Evolutionary conservation across 257 asterid genomes (phyloP), one percentile per base, ranked within the genome.

Genomic region (Solanum chiquidenum): DNA sequence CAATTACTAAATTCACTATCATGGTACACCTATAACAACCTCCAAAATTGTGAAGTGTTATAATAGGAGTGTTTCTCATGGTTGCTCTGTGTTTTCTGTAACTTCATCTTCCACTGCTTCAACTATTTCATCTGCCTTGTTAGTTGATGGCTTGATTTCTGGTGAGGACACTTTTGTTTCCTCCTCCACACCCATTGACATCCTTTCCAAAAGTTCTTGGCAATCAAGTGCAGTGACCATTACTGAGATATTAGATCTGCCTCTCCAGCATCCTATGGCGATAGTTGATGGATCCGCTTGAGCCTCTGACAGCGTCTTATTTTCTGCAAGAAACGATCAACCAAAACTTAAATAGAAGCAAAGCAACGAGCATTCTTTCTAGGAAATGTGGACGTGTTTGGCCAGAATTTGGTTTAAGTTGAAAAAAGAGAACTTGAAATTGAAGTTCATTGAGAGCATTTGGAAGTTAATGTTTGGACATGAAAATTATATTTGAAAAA

Each of bases 251-350:
- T 88, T 95, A 44, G 93, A 91, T 88, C 91, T 92, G 31, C 99
- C 99, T 89, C 95, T 94, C 99, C 99, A 97, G 90, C 98, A 97
- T 66, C 98, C 98, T 20, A 97, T 93, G 8, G 99, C 98, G 55
- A 94, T 92, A 16, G 94, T 91, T 42, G 87, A 86, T 76, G 91
- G 92, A 93, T 92, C 94, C 14, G 83, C 90, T 90, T 91, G 91
- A 60, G 90, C 85, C 76, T 91, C 95, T 31, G 92, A 87, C 20
- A 87, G 49, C 33, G 10, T 90, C 72, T 46, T 40, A 69, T 90
- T 89, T 87, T 91, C 99, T 96, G 94, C 92, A 91, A 6, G 88
- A 75, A 42, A 86, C 7, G 5, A 87, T 86, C 37, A n/a, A 86
- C 73, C 4, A 9, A 49, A 49, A 29, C 31, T 44, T 82, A 9